A percentile compares a stretch with the other conserved stretches of the same genome.
Conservation (phyloP, 2,329 filamentous ascomycete species). For the Aureobasidium subglaciale region DNA sequence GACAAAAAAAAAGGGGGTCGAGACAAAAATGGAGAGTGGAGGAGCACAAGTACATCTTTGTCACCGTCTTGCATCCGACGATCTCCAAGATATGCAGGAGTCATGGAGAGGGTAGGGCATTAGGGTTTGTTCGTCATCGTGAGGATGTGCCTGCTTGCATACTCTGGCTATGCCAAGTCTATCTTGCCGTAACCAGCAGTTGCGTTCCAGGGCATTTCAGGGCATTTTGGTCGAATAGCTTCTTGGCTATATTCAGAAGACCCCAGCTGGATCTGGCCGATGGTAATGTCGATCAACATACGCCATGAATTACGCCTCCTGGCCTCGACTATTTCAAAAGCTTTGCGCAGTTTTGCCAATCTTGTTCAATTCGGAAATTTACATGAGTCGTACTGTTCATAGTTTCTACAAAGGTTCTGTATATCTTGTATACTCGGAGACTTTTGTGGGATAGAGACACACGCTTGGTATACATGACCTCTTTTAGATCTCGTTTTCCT, state of each 20-base stretch:
- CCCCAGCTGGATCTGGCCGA: neutral
- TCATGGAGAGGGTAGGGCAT: neutral
- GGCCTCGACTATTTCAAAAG: neutral
- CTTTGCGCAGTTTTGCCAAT: neutral
- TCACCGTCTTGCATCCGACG: neutral
- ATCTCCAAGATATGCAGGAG: neutral
- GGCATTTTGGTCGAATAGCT: neutral
- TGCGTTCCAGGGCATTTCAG: neutral
- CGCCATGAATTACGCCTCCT: neutral
- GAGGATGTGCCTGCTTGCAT: too few relatives aligned
- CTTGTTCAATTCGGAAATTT: neutral
- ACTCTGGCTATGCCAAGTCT: too few relatives aligned
- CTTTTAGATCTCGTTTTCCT: conserved; percentile 34
- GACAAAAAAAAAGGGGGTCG: neutral
- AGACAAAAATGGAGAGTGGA: neutral
- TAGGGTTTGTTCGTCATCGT: too few relatives aligned
- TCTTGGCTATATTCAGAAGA: neutral
- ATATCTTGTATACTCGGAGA: neutral
- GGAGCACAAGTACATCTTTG: neutral
- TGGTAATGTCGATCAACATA: neutral
- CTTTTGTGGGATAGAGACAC: neutral
- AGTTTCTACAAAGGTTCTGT: conserved; percentile 5
- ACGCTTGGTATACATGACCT: neutral
- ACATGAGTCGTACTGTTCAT: conserved; percentile 9
- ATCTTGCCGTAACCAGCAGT: neutral